phyloP scores from a whole-genome alignment of 148 eudicot genomes.

The Rhododendron williamsianum region DNA sequence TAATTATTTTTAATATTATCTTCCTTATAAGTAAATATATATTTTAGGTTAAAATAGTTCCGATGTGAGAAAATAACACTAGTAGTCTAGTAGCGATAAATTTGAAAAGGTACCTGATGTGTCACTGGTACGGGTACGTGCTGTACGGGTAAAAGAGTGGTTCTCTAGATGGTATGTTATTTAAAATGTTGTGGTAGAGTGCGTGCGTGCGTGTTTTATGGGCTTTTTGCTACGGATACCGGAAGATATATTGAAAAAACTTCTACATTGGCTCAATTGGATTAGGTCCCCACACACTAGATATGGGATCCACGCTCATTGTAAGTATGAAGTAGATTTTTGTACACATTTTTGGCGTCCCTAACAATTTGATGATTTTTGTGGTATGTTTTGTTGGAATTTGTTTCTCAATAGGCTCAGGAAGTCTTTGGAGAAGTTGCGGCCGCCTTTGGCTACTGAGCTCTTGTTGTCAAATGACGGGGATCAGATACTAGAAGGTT shows the following conservation, averaged over 20 bases:
- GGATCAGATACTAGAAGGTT: constrained; percentile 79
- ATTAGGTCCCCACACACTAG: neutral
- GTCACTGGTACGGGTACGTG: neutral
- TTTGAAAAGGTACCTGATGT: neutral
- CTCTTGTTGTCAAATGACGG: constrained; percentile 76
- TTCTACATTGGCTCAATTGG: neutral
- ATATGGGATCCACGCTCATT: neutral
- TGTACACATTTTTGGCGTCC: neutral
- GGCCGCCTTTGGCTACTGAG: constrained; percentile 71
- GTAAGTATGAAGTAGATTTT: neutral
- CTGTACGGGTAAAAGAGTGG: neutral
- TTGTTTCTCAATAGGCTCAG: constrained; percentile 60
- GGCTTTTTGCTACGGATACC: neutral
- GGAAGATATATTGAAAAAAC: neutral
- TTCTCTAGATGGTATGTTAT: neutral
- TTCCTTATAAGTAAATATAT: neutral
- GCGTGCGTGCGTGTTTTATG: neutral
- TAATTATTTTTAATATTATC: too few species aligned
- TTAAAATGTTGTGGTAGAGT: neutral
- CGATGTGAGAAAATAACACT: neutral
- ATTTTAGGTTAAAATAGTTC: neutral
- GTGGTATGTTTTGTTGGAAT: neutral
- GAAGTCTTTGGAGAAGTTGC: constrained; percentile 70
- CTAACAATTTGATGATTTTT: neutral
- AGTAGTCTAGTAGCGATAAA: neutral